Conservation (phyloP, 2,329 filamentous ascomycete genomes). For the Thelonectria rubi region DNA sequence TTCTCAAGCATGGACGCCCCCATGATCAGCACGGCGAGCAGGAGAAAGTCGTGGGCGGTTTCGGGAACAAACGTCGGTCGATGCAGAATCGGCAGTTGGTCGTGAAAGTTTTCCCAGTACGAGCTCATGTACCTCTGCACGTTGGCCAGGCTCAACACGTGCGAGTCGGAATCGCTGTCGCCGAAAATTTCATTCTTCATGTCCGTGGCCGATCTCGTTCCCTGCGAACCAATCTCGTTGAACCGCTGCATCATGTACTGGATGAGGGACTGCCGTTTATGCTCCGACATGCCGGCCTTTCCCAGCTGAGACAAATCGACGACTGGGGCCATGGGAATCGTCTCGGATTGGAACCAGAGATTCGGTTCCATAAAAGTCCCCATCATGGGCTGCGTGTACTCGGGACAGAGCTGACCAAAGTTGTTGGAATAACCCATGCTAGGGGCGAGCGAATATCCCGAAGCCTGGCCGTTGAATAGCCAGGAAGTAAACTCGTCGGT, state of each 20-base stretch:
- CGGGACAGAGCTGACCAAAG: constrained; percentile 41
- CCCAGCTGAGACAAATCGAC: constrained; percentile 38
- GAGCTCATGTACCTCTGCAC: constrained; percentile 41
- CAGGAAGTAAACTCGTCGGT: constrained; percentile 43
- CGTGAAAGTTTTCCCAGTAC: constrained; percentile 43
- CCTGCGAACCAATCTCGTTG: constrained; percentile 42
- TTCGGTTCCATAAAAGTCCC: constrained; percentile 42
- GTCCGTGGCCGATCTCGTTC: constrained; percentile 40
- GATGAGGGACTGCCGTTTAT: constrained; percentile 41
- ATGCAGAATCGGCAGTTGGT: constrained; percentile 42
- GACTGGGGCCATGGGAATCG: constrained; percentile 35
- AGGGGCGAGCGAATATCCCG: constrained; percentile 38
- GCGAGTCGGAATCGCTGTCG: constrained; percentile 39
- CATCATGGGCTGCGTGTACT: constrained; percentile 40
- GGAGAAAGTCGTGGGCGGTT: constrained; percentile 41
- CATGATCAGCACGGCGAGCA: constrained; percentile 42
- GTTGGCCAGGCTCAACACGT: constrained; percentile 39
- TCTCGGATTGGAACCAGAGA: constrained; percentile 42
- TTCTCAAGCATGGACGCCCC: constrained; percentile 43
- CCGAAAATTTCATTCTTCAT: constrained; percentile 44
- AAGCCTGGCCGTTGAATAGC: constrained; percentile 41
- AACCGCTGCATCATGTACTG: constrained; percentile 44
- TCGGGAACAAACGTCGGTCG: constrained; percentile 41
- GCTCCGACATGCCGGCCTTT: constrained; percentile 40
- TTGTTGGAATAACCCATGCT: constrained; percentile 41